Base-by-base conservation (phyloP, 805 yeast species). In the Wickerhamiella cacticola region DNA sequence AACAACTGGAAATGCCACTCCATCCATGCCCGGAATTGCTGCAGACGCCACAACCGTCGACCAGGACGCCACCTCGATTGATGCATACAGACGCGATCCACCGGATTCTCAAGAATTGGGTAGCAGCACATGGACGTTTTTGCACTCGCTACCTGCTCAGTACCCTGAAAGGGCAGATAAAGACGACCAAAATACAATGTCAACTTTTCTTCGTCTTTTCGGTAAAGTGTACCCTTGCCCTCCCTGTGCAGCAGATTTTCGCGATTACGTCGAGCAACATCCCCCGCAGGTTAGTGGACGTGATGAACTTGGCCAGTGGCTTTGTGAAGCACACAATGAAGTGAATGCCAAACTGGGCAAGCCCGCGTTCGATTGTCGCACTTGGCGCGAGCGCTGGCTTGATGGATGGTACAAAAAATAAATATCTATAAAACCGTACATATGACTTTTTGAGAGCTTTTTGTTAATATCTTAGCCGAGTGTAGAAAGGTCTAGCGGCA, bases 311-410 rank as follows among this genome's bases (percentile, higher is more conserved):
- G 94, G 96, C 0, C 69, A 65, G 55, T 92, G 98, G 98, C 67
- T 92, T 48, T 92, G 97, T 66, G 82, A 79, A 52, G 97, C 97
- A 2, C 98, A 92, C 65, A 92, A 92, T 59, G 83, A 75, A 31
- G 97, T 92, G n/a, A 92, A 92, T 63, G 69, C 62, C 16, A 88
- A 87, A 62, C 62, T 89, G 23, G 94, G 95, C 1, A 92, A 92
- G 64, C 85, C 84, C 5, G 69, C 68, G 48, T 92, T 92, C 60
- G 87, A 89, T 61, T 89, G 97, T 58, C 70, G 78, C 50, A 71
- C 83, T 53, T 92, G 98, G 98, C 80, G 80, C 61, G 77, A 82
- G 57, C 78, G 98, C 60, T 89, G 98, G 98, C 79, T 74, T 55
- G 94, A 85, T 56, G 96, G 96, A 0, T 87, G 95, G 96, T 3